phyloP scores from a whole-genome alignment of 148 eudicot species.

The Oxyria digyna region DNA sequence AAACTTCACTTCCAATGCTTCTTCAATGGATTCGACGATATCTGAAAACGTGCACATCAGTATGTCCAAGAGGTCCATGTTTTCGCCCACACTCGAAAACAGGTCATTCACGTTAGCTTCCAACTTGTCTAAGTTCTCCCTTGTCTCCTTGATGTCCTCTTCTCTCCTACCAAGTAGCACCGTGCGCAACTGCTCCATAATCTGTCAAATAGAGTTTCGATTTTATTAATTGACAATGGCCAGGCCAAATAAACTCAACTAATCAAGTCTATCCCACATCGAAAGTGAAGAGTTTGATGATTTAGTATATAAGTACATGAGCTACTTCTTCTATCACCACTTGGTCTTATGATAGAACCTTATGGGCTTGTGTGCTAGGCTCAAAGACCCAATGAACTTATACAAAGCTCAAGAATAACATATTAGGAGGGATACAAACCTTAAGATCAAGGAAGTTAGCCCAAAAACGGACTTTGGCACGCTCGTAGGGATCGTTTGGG shows the following conservation, averaged over 20 bases:
- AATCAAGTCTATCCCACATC: too few species aligned
- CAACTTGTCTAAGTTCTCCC: conserved; percentile 9
- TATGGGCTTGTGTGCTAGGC: too few species aligned
- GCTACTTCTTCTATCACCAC: too few species aligned
- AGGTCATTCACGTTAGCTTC: conserved; percentile 17
- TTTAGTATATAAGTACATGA: too few species aligned
- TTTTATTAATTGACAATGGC: too few species aligned
- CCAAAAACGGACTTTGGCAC: conserved; percentile 24
- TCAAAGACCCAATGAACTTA: too few species aligned
- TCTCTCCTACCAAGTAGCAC: neutral
- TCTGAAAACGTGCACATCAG: conserved; percentile 6
- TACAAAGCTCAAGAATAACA: too few species aligned
- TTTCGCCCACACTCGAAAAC: neutral
- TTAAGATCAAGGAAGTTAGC: conserved; percentile 15
- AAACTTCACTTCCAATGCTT: conserved; percentile 14
- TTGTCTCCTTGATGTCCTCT: conserved; percentile 7
- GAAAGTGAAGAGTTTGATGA: too few species aligned
- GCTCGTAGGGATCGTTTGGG: conserved; percentile 16
- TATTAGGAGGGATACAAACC: neutral
- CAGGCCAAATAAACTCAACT: too few species aligned
- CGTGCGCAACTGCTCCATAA: conserved; percentile 2
- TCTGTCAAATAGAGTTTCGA: neutral
- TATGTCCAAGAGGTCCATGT: conserved; percentile 19
- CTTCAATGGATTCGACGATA: conserved; percentile 9
- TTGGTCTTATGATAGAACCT: too few species aligned